A percentile compares a stretch with the other conserved stretches of the same genome.
phyloP scores from a whole-genome alignment of 805 yeast species.

The Ogataea pilisensis region DNA sequence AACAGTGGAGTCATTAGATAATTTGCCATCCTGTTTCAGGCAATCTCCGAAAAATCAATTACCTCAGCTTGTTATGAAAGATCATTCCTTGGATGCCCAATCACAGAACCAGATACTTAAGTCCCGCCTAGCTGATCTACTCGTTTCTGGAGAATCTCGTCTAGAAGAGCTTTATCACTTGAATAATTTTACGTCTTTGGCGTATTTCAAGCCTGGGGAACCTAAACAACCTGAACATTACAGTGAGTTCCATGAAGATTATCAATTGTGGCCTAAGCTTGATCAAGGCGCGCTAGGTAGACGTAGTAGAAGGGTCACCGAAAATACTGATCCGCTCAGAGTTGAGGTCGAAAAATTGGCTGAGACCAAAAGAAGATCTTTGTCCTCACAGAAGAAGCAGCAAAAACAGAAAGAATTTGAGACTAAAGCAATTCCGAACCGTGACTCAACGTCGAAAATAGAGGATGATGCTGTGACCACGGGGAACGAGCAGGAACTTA shows the following conservation, averaged over 20 bases:
- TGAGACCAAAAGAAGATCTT: constrained; percentile 4
- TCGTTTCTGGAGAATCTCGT: constrained; percentile 43
- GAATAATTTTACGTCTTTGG: constrained; percentile 54
- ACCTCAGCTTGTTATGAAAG: background rate
- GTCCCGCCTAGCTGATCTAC: constrained; percentile 39
- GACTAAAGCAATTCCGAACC: too few relatives aligned
- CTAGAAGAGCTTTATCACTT: constrained; percentile 64
- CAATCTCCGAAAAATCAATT: background rate
- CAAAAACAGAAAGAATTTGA: background rate
- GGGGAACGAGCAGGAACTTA: too few relatives aligned
- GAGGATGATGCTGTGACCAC: too few relatives aligned
- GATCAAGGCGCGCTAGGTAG: constrained; percentile 21
- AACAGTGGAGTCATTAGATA: background rate
- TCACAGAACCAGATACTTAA: constrained; percentile 8
- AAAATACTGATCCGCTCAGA: constrained; percentile 22
- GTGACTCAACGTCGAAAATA: too few relatives aligned
- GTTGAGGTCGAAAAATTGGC: constrained; percentile 18
- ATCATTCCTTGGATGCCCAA: background rate
- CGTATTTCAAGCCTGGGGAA: constrained; percentile 54
- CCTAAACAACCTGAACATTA: constrained; percentile 34
- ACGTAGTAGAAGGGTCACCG: constrained; percentile 22
- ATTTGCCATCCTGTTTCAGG: constrained; percentile 3
- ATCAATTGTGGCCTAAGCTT: constrained; percentile 38
- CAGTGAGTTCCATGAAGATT: constrained; percentile 28
- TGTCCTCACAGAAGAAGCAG: constrained; percentile 1